Evolutionary conservation across 148 eudicot species (phyloP).

Genomic region (Polygonum maritimum): DNA sequence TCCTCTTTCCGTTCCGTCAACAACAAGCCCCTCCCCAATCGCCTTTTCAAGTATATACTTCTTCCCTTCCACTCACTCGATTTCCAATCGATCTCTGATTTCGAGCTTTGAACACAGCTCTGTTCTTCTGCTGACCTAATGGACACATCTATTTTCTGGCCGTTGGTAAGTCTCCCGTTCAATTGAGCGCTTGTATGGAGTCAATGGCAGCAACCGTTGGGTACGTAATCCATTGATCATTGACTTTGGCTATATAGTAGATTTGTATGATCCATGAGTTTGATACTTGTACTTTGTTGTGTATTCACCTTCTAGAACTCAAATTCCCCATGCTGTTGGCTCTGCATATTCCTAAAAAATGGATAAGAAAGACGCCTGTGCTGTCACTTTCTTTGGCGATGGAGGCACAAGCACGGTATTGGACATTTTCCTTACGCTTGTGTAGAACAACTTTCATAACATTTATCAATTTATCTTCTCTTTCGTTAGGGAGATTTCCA

Average conservation of each 20-base stretch:
- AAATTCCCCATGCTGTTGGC: constrained; percentile 76
- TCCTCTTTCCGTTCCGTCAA: constrained; percentile 37
- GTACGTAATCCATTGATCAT: constrained; percentile 29
- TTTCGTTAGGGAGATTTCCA: constrained; percentile 65
- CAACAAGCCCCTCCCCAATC: constrained; percentile 32
- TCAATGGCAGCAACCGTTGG: constrained; percentile 63
- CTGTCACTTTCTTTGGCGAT: too few species aligned
- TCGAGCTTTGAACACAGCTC: neutral
- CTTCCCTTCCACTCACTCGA: neutral
- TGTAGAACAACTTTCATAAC: neutral
- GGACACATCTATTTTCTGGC: neutral
- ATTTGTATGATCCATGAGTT: neutral
- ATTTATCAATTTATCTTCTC: neutral
- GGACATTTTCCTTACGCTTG: neutral
- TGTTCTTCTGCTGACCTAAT: neutral
- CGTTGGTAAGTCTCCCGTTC: constrained; percentile 50
- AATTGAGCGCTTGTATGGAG: constrained; percentile 58
- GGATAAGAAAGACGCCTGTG: constrained; percentile 65
- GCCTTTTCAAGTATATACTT: constrained; percentile 45
- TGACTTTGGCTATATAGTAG: neutral
- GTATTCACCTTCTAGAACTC: constrained; percentile 35
- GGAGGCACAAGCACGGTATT: constrained; percentile 57
- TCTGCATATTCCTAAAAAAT: constrained; percentile 76
- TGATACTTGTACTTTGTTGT: neutral
- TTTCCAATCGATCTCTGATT: neutral